Base-by-base conservation (phyloP, 768 basidiomycete genomes). In the Boletus rubroflammeus region DNA sequence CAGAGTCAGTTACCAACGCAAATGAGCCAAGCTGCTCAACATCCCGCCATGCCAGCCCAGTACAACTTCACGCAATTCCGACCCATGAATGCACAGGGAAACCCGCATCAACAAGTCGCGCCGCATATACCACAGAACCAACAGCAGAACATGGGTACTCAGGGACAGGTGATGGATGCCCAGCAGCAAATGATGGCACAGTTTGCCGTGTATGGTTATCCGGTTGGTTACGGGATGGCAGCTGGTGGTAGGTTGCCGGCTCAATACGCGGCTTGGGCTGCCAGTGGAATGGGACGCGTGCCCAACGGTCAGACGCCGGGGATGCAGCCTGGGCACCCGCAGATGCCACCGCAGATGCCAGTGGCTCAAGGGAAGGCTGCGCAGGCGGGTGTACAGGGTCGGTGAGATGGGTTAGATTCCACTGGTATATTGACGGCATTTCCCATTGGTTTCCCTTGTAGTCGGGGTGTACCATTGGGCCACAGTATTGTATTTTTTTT, bases 31-130 rank as follows among this genome's bases (percentile, higher is more conserved):
- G 50, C 51, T 14, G 17, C 60, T 29, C 69, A 65, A 43, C 72
- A 69, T 57, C 53, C 65, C 0, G 29, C 50, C 46, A 58, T 72
- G 40, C 26, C 56, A 13, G 56, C 31, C 47, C 69, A 71, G 54
- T 76, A 75, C 54, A 75, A 63, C 44, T 69, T 72, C 6, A 41
- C 72, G 5, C 75, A 73, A 21, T 57, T 70, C 50, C 72, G 75
- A 23, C 63, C 72, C 1, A 45, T 71, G 50, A 64, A 66, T 31
- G 50, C 59, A 26, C 69, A 63, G 36, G 57, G 68, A 8, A 67
- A 62, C 29, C 53, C 68, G 14, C 65, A 67, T 53, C 63, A 57
- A 42, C 68, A 68, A 49, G 54, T 63, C n/a, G 45, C 25, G 47
- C 21, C 59, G 7, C 63, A 66, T 58, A 54, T 63, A 23, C 58